phyloP scores from a whole-genome alignment of 495 filamentous ascomycete genomes.

The Aspergillus funiculosus region DNA sequence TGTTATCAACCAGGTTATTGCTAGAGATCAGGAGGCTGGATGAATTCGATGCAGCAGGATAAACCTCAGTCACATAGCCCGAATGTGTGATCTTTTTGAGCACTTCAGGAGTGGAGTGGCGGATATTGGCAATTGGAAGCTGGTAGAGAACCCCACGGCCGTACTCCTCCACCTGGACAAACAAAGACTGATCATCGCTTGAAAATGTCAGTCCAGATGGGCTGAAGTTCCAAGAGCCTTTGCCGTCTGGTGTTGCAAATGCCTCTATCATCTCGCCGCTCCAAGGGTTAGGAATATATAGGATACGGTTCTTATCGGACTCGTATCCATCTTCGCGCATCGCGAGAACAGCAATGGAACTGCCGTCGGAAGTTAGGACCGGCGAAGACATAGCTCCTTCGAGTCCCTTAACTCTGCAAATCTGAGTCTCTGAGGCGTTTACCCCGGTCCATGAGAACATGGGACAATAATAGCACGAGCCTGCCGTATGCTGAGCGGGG shows the following conservation, averaged over 20 bases:
- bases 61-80: constrained; percentile 56
- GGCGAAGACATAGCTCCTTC: constrained; percentile 73
- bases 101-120: constrained; percentile 44
- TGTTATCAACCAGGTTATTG: constrained; percentile 64
- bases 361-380: constrained; percentile 68
- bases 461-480: constrained; percentile 56
- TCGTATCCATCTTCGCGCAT: constrained; percentile 83
- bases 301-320: constrained; percentile 74
- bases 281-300: constrained; percentile 59
- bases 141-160: constrained; percentile 61
- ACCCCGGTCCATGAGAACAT: constrained; percentile 54
- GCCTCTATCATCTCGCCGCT: constrained; percentile 54
- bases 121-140: constrained; percentile 48
- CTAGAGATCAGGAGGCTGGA: constrained; percentile 57
- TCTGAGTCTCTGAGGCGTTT: constrained; percentile 36
- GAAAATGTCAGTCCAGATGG: constrained; percentile 63
- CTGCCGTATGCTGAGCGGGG: constrained; percentile 75
- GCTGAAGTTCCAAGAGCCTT: constrained; percentile 61
- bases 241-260: constrained; percentile 55
- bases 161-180: constrained; percentile 60
- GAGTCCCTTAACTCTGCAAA: constrained; percentile 34
- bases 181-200: constrained; percentile 56
- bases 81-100: constrained; percentile 54
- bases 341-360: constrained; percentile 68
- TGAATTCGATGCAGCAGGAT: constrained; percentile 43